phyloP scores from a whole-genome alignment of 352 stramenopile species.

The Globisporangium spiculum region DNA sequence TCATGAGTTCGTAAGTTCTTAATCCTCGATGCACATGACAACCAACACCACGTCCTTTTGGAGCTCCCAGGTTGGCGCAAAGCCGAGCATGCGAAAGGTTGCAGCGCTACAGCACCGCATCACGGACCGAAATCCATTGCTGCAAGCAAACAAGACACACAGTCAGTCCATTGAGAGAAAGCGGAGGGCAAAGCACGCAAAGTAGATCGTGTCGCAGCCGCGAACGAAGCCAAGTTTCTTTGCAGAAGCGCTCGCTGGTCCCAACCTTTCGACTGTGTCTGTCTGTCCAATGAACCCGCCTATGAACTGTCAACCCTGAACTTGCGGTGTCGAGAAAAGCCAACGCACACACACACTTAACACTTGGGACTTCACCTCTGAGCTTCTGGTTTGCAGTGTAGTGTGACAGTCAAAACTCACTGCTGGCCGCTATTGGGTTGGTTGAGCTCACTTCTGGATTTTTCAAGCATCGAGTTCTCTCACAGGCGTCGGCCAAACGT shows the following conservation, averaged over 20 bases:
- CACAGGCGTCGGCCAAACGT: not conserved
- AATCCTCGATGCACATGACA: not conserved
- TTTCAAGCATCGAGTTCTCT: constrained; percentile 1
- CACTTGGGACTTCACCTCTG: not conserved
- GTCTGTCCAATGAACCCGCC: not conserved
- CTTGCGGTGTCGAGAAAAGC: constrained; percentile 1
- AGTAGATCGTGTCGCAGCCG: not conserved
- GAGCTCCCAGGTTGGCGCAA: too few species aligned
- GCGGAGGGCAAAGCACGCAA: not conserved
- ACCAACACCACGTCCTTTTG: too few species aligned
- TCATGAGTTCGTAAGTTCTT: too few species aligned
- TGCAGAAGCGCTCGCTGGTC: not conserved
- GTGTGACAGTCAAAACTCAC: not conserved
- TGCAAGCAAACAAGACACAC: too few species aligned
- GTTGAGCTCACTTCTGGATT: not conserved
- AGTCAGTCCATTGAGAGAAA: not conserved
- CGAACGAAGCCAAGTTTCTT: not conserved
- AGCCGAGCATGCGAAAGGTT: too few species aligned
- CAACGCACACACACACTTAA: not conserved
- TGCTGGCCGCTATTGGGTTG: not conserved
- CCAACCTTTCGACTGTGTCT: constrained; percentile 1
- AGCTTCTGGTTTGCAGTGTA: not conserved
- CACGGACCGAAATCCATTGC: too few species aligned
- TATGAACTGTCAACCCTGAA: not conserved
- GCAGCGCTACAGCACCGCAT: too few species aligned